Conservation (phyloP, 768 basidiomycete species). For the Baorangia bicolor region DNA sequence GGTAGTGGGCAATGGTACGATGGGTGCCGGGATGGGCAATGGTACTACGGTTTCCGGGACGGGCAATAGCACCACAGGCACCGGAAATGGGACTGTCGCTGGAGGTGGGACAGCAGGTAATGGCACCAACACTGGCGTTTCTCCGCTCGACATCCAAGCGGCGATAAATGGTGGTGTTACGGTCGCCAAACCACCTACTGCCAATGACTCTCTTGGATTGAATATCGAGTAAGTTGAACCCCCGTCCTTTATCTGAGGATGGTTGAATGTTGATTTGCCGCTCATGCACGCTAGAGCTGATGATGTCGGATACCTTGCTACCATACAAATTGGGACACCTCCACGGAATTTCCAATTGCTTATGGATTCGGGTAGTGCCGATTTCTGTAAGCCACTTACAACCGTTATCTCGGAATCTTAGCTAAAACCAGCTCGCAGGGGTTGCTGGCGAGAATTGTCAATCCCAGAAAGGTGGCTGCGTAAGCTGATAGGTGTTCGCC, state of each 20-base stretch:
- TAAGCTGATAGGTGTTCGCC: conserved; percentile 24
- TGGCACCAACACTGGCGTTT: conserved; percentile 32
- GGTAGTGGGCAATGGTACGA: conserved; percentile 1
- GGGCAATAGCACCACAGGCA: conserved; percentile 3
- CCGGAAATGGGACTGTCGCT: conserved; percentile 8
- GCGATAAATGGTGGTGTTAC: conserved; percentile 40
- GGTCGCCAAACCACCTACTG: conserved; percentile 39
- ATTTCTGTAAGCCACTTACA: conserved; percentile 43
- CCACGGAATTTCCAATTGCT: conserved; percentile 53
- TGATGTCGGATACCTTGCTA: conserved; percentile 59
- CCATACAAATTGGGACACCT: conserved; percentile 66
- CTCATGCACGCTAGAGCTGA: conserved; percentile 35
- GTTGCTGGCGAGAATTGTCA: conserved; percentile 56
- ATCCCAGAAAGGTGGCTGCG: conserved; percentile 42
- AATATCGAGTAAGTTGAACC: conserved; percentile 57
- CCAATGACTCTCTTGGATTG: conserved; percentile 59
- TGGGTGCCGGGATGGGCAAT: background rate
- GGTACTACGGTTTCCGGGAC: background rate
- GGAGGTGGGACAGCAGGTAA: conserved; percentile 14
- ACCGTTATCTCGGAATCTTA: background rate
- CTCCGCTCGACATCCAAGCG: conserved; percentile 38
- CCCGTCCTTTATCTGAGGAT: background rate
- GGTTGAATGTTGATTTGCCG: background rate
- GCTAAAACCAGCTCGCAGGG: conserved; percentile 25
- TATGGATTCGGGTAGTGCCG: conserved; percentile 72